phyloP scores from a whole-genome alignment of 1,284 basidiomycete genomes.

The Rhodotorula sp. region DNA sequence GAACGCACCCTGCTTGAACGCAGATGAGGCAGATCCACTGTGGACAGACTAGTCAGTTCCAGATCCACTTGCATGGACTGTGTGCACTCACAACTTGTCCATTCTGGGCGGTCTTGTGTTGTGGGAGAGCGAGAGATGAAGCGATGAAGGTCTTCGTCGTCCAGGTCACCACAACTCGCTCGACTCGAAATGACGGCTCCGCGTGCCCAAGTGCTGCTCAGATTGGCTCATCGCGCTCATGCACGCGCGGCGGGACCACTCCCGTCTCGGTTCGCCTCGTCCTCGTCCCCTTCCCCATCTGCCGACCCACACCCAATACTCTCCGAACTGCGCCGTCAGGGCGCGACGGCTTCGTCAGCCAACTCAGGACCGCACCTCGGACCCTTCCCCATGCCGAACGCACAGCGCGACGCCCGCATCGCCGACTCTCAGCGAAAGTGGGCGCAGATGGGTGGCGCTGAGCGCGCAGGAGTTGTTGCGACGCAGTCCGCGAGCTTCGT shows the following conservation, averaged over 20 bases:
- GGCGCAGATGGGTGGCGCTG: slow-evolving; percentile 4
- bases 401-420: slow-evolving; percentile 17
- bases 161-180: too few species aligned
- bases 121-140: too few species aligned
- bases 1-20: slow-evolving; percentile 1
- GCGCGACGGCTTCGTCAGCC: not conserved
- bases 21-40: slow-evolving; percentile 1
- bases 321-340: slow-evolving; percentile 7
- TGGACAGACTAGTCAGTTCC: not conserved
- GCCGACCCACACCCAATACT: slow-evolving; percentile 21
- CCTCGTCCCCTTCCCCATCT: not conserved
- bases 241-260: not conserved
- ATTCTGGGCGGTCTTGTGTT: too few species aligned
- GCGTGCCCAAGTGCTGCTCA: not conserved
- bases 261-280: not conserved
- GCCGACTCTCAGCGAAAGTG: slow-evolving; percentile 11
- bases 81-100: not conserved
- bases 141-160: too few species aligned
- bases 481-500: slow-evolving; percentile 25
- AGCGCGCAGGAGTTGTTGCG: slow-evolving; percentile 7
- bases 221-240: not conserved
- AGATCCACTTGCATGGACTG: rapidly evolving
- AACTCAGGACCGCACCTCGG: slow-evolving; percentile 19
- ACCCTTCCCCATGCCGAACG: slow-evolving; percentile 32
- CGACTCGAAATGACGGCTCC: too few species aligned